Evolutionary conservation across 345 rosid genomes (phyloP), one percentile per base, ranked within the genome.

Genomic region (Lepidium africanum): DNA sequence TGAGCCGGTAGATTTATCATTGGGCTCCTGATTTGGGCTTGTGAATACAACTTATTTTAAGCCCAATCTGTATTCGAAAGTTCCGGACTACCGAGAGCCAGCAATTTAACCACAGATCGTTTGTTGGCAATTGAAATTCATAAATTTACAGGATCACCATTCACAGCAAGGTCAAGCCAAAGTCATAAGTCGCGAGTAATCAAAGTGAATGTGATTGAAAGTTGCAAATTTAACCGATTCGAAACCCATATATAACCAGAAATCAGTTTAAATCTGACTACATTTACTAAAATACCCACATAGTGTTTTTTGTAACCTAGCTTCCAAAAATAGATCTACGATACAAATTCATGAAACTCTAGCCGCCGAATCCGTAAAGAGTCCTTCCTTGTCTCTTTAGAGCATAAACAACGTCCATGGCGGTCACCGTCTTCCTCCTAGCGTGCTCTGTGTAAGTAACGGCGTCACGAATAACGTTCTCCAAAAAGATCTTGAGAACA

Each of bases 371-470:
- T 9, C 77, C 77, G 45, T 73, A 73, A 2, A 73, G 70, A 16
- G 76, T 72, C 39, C 76, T 64, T 27, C 69, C 76, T 55, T 71
- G 76, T 30, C 76, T 71, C 70, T 71, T 71, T 7, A 71, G 57
- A 0, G 76, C 76, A 12, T 71, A 71, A 1, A 71, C 76, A 0
- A 71, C 70, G 7, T 71, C 76, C 76, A 71, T 71, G 19, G 76
- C 76, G 2, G 76, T 71, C 1, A 71, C 76, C 0, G 76, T 71
- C 70, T 71, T 71, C 75, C 75, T 71, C 55, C 76, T 63, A 0
- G 76, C 76, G 70, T 72, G 76, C 76, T 72, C 70, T 3, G 76
- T 72, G 58, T 72, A 72, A 1, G 76, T 72, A 0, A 72, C 76
- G 14, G 76, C 70, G 10, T 72, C 76, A 38, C 70, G 76, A 25